Conservation (phyloP, 441 rosid species). For the Populus hybrid region DNA sequence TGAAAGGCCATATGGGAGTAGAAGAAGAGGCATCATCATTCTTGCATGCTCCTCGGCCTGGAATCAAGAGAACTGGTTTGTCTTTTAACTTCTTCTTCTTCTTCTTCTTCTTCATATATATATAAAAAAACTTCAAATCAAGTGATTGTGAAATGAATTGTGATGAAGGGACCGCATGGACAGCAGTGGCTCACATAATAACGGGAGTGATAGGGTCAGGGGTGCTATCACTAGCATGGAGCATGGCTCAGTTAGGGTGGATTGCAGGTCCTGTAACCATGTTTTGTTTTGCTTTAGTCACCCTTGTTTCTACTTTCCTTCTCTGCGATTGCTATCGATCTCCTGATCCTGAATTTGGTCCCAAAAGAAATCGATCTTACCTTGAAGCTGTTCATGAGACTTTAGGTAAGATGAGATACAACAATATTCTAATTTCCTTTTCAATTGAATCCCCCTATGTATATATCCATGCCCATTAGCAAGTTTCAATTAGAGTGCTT, state of each 20-base stretch:
- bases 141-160: too few species aligned
- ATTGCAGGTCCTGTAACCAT: constrained; percentile 41
- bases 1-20: too few species aligned
- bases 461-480: too few species aligned
- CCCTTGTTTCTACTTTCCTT: constrained; percentile 26
- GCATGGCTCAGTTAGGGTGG: constrained; percentile 50
- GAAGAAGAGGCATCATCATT: too few species aligned
- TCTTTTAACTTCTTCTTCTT: too few species aligned
- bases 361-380: constrained; percentile 31
- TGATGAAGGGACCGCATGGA: constrained; percentile 37
- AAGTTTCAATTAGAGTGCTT: too few species aligned
- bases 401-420: constrained; percentile 26
- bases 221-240: constrained; percentile 47
- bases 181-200: constrained; percentile 44
- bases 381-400: constrained; percentile 29
- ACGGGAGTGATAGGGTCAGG: constrained; percentile 54
- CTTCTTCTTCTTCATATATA: too few species aligned
- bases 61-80: too few species aligned
- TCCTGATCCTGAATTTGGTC: constrained; percentile 45
- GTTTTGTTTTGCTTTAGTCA: constrained; percentile 25
- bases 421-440: too few species aligned
- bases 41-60: too few species aligned
- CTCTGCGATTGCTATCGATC: constrained; percentile 30
- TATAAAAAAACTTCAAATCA: neutral
- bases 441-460: too few species aligned